phyloP scores from a whole-genome alignment of 1,284 basidiomycete genomes.

The Trichosporon ovoides region DNA sequence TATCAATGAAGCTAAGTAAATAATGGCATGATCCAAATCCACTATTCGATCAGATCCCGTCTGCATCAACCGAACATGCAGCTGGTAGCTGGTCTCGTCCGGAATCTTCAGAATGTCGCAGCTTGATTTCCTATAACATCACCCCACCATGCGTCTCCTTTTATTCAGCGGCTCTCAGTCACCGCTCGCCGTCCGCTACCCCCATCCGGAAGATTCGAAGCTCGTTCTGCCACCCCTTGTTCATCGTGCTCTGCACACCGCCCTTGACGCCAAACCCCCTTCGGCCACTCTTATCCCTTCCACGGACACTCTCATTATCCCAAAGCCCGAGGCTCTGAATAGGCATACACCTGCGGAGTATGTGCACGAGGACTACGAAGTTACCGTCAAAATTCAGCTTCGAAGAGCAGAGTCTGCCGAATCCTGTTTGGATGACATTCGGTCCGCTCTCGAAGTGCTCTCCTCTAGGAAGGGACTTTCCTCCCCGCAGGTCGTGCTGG shows the following conservation, averaged over 20 bases:
- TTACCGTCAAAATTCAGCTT: constrained; percentile 46
- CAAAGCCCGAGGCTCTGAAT: constrained; percentile 29
- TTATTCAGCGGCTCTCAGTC: constrained; percentile 45
- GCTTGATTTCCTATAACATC: not conserved
- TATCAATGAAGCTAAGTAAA: too few species aligned
- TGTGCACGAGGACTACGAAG: constrained; percentile 30
- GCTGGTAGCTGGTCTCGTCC: too few species aligned
- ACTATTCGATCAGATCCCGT: constrained; percentile 2
- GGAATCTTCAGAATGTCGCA: too few species aligned
- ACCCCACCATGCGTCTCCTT: constrained; percentile 24
- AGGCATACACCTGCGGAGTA: constrained; percentile 22
- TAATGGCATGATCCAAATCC: too few species aligned
- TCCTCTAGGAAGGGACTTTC: constrained; percentile 28
- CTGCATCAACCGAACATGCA: too few species aligned
- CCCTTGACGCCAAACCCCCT: constrained; percentile 34
- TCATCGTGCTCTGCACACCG: constrained; percentile 43
- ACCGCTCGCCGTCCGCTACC: constrained; percentile 39
- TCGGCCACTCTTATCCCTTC: constrained; percentile 16
- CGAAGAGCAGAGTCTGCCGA: not conserved
- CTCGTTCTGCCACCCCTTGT: constrained; percentile 41
- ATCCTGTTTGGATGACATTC: constrained; percentile 18
- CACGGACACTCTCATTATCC: constrained; percentile 24
- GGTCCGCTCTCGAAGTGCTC: constrained; percentile 26
- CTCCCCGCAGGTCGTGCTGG: constrained; percentile 31
- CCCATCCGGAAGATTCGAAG: constrained; percentile 32